A percentile compares a stretch with the other conserved stretches of the same genome.
Conservation (phyloP, 192 early-diverging fungal genomes). For the Coemansia sp. region DNA sequence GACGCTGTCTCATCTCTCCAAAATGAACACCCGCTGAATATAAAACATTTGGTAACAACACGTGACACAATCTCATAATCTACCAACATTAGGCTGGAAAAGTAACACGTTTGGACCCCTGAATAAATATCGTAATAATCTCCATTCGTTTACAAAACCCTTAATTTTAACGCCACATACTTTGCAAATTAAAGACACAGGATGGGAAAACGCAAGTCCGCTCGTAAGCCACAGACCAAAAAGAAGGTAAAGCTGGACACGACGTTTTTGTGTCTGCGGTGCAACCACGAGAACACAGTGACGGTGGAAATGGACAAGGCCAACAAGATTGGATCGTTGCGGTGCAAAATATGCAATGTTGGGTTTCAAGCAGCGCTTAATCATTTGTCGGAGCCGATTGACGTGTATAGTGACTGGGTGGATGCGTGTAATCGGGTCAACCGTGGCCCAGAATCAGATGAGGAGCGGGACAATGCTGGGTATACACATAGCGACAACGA, state of each 20-base stretch:
- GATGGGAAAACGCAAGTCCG: conserved; percentile 38
- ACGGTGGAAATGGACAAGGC: conserved; percentile 69
- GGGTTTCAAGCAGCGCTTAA: conserved; percentile 72
- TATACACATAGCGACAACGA: background rate
- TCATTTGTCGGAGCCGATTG: conserved; percentile 72
- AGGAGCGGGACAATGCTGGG: background rate
- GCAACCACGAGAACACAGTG: conserved; percentile 84
- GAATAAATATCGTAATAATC: too few relatives aligned
- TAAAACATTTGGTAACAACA: too few relatives aligned
- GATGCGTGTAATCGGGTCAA: conserved; percentile 73
- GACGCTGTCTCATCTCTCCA: too few relatives aligned
- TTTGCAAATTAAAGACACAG: too few relatives aligned
- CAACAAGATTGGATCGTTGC: conserved; percentile 68
- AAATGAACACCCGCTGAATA: too few relatives aligned
- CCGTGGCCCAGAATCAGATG: background rate
- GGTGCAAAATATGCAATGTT: conserved; percentile 78
- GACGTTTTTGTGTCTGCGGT: conserved; percentile 79
- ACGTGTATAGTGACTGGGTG: conserved; percentile 90
- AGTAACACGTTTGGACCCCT: too few relatives aligned
- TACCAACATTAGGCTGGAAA: too few relatives aligned
- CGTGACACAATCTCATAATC: too few relatives aligned
- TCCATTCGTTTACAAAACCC: too few relatives aligned
- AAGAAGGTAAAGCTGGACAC: conserved; percentile 68
- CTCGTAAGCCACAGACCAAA: conserved; percentile 68
- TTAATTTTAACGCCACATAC: too few relatives aligned